Conservation (phyloP, 2,329 filamentous ascomycete genomes). For the Penicillium sclerotiorum region DNA sequence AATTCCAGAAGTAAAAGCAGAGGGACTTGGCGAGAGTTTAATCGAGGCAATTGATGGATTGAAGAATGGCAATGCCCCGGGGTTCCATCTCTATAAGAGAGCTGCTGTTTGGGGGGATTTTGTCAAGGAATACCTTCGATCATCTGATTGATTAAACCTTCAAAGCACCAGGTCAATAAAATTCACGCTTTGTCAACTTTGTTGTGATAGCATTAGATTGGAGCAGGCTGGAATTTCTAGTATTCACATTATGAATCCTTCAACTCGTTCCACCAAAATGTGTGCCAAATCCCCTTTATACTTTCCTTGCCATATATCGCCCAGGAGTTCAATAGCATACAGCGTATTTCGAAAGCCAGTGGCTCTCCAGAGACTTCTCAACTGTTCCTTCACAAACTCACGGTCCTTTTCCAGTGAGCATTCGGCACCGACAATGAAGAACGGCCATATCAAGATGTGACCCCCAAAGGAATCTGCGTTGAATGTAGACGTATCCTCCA, state of each 20-base stretch:
- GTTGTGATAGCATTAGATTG: too few species aligned
- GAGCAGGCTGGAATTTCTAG: too few species aligned
- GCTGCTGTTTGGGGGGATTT: conserved; percentile 59
- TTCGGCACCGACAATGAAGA: conserved; percentile 11
- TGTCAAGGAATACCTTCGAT: conserved; percentile 54
- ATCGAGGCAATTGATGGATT: conserved; percentile 63
- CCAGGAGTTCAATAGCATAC: conserved; percentile 9
- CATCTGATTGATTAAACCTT: conserved; percentile 19
- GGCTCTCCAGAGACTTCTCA: conserved; percentile 4
- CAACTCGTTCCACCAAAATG: background rate
- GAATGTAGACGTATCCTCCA: conserved; percentile 2
- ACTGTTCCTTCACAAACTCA: conserved; percentile 6
- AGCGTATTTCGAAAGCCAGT: conserved; percentile 12
- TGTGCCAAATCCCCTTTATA: background rate
- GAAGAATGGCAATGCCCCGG: conserved; percentile 60
- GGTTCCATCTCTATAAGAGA: conserved; percentile 63
- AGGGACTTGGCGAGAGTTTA: conserved; percentile 58
- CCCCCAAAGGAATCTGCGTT: conserved; percentile 9
- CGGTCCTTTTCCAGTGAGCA: conserved; percentile 1
- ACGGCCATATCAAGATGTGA: conserved; percentile 13
- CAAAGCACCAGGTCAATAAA: too few species aligned
- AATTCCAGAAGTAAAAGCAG: conserved; percentile 53
- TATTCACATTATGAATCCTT: conserved; percentile 8
- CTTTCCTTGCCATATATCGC: conserved; percentile 1
- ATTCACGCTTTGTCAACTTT: too few species aligned